Evolutionary conservation across 2,329 filamentous ascomycete species (phyloP).

Genomic region (Sarocladium brachiariae): DNA sequence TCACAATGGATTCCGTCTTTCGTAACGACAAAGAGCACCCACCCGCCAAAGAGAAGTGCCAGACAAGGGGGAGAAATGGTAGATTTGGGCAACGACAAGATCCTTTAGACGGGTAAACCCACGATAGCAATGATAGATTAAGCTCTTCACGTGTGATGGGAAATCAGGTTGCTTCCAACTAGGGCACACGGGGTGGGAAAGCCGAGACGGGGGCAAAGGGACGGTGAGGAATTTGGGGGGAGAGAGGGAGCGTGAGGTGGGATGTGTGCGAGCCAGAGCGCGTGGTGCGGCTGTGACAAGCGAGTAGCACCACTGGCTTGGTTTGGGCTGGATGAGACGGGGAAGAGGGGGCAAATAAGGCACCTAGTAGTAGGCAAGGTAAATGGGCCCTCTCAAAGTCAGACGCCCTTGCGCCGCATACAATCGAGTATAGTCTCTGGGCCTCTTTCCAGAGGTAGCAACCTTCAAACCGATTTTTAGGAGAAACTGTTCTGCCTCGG

Average conservation of each 20-base stretch:
- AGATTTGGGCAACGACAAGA: no score
- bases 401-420: not conserved
- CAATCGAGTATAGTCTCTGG: no score
- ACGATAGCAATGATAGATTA: not conserved
- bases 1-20: no score
- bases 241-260: not conserved
- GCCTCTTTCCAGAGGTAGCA: no score
- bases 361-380: not conserved
- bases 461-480: no score
- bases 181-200: not conserved
- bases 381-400: not conserved
- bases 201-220: constrained; percentile 3
- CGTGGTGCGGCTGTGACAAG: not conserved
- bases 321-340: not conserved
- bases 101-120: not conserved
- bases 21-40: no score
- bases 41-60: no score
- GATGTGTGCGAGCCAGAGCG: constrained; percentile 1
- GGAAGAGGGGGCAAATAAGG: not conserved
- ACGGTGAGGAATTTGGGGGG: constrained; percentile 10
- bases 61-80: not conserved
- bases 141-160: not conserved
- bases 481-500: no score
- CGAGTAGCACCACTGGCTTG: constrained; percentile 1
- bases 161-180: not conserved